Evolutionary conservation across 2,329 filamentous ascomycete genomes (phyloP), one percentile per base, ranked within the genome.

Genomic region (Monilinia vaccinii-corymbosi): DNA sequence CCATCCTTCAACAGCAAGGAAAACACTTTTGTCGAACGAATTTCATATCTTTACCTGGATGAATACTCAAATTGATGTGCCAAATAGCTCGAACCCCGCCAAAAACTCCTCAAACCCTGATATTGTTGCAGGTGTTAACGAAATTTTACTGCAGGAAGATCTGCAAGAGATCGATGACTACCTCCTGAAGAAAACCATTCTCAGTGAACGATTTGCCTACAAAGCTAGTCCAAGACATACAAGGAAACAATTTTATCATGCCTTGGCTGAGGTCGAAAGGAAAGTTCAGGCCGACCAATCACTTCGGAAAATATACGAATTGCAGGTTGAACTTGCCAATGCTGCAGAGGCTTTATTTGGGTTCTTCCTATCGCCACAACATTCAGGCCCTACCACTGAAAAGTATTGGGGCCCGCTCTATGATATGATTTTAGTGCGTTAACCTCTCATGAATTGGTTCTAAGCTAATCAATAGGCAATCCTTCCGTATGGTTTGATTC

Each of bases 321-420:
- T n/a, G 62, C 68, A 28, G 2, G 64, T 76, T 10, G 75, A 75
- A 36, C 64, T 79, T 0, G 74, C 76, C 58, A 78, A 77, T 60
- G 71, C 71, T 34, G 73, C 73, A 1, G 73, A 77, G 40, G 61
- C 68, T 2, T 38, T 78, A 0, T 77, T 77, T 61, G 67, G 68
- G 9, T 74, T 78, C 42, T 80, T 79, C 60, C 67, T 79, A 9
- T 76, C 77, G 0, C 42, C 64, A 0, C 60, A 67, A 1, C 72
- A 73, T 25, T 65, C 73, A 10, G 73, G 72, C 0, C 72, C 75
- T 0, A 78, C 75, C 3, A 70, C 70, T 1, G 61, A 62, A 6
- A 78, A 76, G 58, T 79, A 73, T 57, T 79, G 77, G 77, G 77
- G 76, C 1, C 74, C 76, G n/a, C 44, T 76, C 0, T 67, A 67